A percentile compares a stretch with the other conserved stretches of the same genome.
Evolutionary conservation across 2,329 filamentous ascomycete species (phyloP).

Genomic region (Didymella sp.): DNA sequence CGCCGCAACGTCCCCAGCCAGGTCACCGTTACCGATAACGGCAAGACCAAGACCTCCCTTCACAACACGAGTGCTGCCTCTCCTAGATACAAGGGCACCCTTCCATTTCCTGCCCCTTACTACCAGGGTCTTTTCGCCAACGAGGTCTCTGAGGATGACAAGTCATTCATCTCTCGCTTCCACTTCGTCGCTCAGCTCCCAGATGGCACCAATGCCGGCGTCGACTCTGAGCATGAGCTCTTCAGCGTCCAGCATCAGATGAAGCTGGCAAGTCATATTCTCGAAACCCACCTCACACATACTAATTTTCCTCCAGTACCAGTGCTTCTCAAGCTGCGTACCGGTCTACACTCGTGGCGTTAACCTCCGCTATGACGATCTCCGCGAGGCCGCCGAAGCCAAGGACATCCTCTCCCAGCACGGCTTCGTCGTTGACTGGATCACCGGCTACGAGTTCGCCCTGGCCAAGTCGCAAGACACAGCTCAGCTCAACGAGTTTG

Average conservation of each 20-base stretch:
- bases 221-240: constrained; percentile 34
- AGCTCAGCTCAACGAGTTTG: constrained; percentile 34
- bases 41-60: constrained; percentile 16
- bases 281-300: not conserved
- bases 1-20: constrained; percentile 21
- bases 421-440: constrained; percentile 30
- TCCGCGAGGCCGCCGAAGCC: constrained; percentile 44
- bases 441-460: constrained; percentile 35
- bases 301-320: constrained; percentile 36
- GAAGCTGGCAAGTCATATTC: constrained; percentile 36
- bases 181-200: constrained; percentile 30
- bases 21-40: constrained; percentile 20
- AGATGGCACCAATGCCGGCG: constrained; percentile 31
- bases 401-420: constrained; percentile 33
- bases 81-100: constrained; percentile 18
- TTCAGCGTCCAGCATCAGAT: constrained; percentile 36
- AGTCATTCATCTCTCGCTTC: constrained; percentile 37
- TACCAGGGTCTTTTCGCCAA: constrained; percentile 33
- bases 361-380: constrained; percentile 49
- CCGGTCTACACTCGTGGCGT: constrained; percentile 35
- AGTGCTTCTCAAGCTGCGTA: constrained; percentile 32
- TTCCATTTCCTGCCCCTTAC: constrained; percentile 25
- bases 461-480: constrained; percentile 37
- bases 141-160: constrained; percentile 32
- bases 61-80: constrained; percentile 14